Evolutionary conservation across 805 yeast species (phyloP).

Genomic region (Debaryomyces maramus): DNA sequence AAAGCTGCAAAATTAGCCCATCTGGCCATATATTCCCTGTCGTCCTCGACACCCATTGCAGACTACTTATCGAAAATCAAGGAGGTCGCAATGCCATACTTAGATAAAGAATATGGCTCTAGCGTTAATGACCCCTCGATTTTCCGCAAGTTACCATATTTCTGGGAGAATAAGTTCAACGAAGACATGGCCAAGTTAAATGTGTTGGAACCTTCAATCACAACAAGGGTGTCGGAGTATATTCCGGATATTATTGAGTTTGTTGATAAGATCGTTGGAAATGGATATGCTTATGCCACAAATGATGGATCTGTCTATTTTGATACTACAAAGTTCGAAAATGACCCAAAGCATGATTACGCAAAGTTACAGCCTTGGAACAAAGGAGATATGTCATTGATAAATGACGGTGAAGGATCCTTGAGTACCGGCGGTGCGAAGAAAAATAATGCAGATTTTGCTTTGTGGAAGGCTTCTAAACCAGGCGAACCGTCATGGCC

Average conservation of each 20-base stretch:
- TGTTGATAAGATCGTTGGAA: constrained; percentile 69
- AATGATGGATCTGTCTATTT: constrained; percentile 94
- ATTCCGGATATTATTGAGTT: constrained; percentile 87
- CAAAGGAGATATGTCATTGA: constrained; percentile 79
- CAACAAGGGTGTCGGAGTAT: constrained; percentile 94
- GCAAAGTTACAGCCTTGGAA: constrained; percentile 99
- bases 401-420: constrained; percentile 95
- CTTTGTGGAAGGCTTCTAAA: constrained; percentile 94
- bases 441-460: constrained; percentile 85
- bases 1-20: constrained; percentile 60
- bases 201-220: constrained; percentile 79
- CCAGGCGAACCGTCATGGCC: constrained; percentile 97
- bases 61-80: constrained; percentile 55
- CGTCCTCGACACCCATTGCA: constrained; percentile 22
- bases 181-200: constrained; percentile 83
- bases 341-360: constrained; percentile 69
- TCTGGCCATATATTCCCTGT: constrained; percentile 37
- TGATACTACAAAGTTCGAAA: constrained; percentile 82
- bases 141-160: constrained; percentile 79
- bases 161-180: constrained; percentile 85
- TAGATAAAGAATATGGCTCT: constrained; percentile 73
- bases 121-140: constrained; percentile 81
- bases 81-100: constrained; percentile 70
- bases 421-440: constrained; percentile 53
- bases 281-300: constrained; percentile 84